phyloP scores from a whole-genome alignment of 108 stramenopile genomes.

The Nitzschia sp. region DNA sequence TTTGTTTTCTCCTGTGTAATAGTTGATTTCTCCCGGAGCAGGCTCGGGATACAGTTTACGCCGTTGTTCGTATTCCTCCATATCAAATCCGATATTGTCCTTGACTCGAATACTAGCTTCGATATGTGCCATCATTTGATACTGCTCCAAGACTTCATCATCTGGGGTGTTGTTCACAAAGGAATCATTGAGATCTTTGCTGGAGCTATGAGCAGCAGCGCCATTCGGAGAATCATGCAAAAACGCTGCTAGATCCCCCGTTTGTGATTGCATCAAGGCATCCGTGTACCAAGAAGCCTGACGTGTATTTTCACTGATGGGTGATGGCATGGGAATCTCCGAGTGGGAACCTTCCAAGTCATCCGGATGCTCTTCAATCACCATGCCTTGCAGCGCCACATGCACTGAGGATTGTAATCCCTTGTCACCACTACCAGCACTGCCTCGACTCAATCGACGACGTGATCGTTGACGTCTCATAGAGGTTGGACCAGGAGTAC shows the following conservation, averaged over 20 bases:
- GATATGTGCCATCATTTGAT: slow-evolving; percentile 48
- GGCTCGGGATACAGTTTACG: slow-evolving; percentile 22
- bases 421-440: slow-evolving; percentile 3
- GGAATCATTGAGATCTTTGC: background rate
- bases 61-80: slow-evolving; percentile 33
- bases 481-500: background rate
- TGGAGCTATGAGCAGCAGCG: background rate
- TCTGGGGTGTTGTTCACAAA: slow-evolving; percentile 16
- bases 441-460: slow-evolving; percentile 12
- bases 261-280: slow-evolving; percentile 17
- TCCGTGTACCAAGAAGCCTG: slow-evolving; percentile 28
- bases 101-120: slow-evolving; percentile 45
- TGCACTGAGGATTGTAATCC: background rate
- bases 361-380: slow-evolving; percentile 7
- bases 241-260: slow-evolving; percentile 14
- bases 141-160: slow-evolving; percentile 45
- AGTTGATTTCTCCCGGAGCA: slow-evolving; percentile 5
- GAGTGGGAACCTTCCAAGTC: background rate
- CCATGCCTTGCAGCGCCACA: background rate
- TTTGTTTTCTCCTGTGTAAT: slow-evolving; percentile 14
- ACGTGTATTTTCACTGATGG: background rate
- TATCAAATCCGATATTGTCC: slow-evolving; percentile 48
- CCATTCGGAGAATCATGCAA: background rate
- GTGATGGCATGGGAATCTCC: background rate
- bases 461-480: slow-evolving; percentile 25